Conservation (phyloP, 1,139 yeast genomes). For the Hyphopichia fennica region DNA sequence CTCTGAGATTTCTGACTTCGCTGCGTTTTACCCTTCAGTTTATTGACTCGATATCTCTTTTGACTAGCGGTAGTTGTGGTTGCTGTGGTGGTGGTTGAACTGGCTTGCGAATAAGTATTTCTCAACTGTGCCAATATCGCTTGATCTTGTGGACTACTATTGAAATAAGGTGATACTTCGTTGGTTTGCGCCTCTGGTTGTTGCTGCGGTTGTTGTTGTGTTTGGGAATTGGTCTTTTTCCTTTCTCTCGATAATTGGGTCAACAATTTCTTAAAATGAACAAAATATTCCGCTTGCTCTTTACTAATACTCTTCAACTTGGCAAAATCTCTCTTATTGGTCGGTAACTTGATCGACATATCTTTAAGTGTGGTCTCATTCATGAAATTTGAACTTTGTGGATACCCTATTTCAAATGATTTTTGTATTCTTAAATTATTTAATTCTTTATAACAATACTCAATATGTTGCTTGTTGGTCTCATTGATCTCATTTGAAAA, state of each 20-base stretch:
- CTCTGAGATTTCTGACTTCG: neutral
- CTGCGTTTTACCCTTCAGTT: too few species aligned
- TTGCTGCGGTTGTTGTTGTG: neutral
- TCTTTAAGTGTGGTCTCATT: constrained; percentile 52
- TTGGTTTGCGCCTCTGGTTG: neutral
- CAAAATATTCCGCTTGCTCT: constrained; percentile 44
- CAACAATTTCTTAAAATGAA: constrained; percentile 46
- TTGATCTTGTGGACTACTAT: neutral
- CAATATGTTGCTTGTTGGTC: constrained; percentile 28
- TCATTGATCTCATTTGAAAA: constrained; percentile 12
- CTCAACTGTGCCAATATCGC: constrained; percentile 2
- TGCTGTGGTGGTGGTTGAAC: too few species aligned
- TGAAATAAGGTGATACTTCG: constrained; percentile 13
- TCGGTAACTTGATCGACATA: constrained; percentile 57
- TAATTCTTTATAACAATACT: constrained; percentile 41
- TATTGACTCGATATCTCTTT: neutral
- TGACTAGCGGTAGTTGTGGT: too few species aligned
- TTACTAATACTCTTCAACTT: constrained; percentile 39
- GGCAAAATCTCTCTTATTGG: constrained; percentile 50
- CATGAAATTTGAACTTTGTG: constrained; percentile 43
- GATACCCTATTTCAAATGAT: constrained; percentile 41
- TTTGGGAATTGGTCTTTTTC: constrained; percentile 13
- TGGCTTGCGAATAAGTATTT: constrained; percentile 1
- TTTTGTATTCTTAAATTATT: constrained; percentile 44
- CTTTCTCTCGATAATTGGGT: constrained; percentile 35